Percentiles rank a stretch among this genome's conserved stretches.
These are phyloP conservation scores for Linum trigynum DNA, from an alignment of 345 rosid genomes.

Conservation along the genomic window DNA sequence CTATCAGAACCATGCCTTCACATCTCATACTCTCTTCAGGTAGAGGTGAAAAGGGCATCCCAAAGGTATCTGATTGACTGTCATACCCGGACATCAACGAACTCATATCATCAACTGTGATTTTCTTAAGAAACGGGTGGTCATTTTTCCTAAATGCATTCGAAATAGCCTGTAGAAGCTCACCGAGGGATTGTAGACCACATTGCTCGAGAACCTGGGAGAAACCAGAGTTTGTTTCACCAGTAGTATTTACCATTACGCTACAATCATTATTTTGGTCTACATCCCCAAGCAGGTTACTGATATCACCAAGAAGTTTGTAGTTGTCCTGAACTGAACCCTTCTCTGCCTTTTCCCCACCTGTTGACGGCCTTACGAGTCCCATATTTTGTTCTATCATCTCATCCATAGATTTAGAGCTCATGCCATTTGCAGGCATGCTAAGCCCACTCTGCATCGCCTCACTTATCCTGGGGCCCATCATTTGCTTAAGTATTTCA, in stretches of 20 bases:
- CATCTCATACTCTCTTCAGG: constrained; percentile 62
- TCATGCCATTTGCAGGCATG: constrained; percentile 21
- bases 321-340: constrained; percentile 23
- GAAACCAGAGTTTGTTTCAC: constrained; percentile 23
- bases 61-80: constrained; percentile 75
- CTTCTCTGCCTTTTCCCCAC: constrained; percentile 36
- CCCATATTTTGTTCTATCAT: constrained; percentile 31
- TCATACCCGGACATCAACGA: constrained; percentile 65
- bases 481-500: constrained; percentile 92
- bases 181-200: constrained; percentile 31
- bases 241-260: constrained; percentile 15
- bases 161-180: constrained; percentile 44
- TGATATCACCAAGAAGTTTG: constrained; percentile 36
- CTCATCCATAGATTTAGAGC: constrained; percentile 28
- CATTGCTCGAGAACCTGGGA: constrained; percentile 26
- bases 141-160: constrained; percentile 64
- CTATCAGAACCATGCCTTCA: constrained; percentile 94
- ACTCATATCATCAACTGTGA: constrained; percentile 68
- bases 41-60: constrained; percentile 63
- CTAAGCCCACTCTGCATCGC: constrained; percentile 21
- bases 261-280: constrained; percentile 28
- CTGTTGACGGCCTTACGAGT: constrained; percentile 25
- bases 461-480: constrained; percentile 40
- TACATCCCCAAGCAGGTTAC: constrained; percentile 35
- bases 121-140: constrained; percentile 66